phyloP scores from a whole-genome alignment of 176 grass and related monocot species.

The Oryza brachyantha region DNA sequence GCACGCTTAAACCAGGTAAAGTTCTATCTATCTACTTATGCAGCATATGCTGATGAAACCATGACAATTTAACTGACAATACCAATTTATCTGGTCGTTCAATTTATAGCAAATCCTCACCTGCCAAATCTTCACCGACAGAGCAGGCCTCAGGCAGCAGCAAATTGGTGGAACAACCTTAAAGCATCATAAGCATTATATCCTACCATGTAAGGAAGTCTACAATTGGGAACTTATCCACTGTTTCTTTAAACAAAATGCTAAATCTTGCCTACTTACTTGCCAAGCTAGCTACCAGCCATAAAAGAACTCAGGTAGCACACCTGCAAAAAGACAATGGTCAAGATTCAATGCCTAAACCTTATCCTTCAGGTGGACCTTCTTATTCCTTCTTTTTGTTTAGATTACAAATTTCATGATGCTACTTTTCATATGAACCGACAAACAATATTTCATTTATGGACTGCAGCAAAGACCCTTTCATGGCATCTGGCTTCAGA shows the following conservation, averaged over 20 bases:
- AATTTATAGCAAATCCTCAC: slow-evolving; percentile 58
- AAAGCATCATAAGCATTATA: slow-evolving; percentile 95
- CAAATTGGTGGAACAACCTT: slow-evolving; percentile 40
- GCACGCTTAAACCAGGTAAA: slow-evolving; percentile 72
- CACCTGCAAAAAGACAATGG: slow-evolving; percentile 41
- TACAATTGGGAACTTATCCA: background rate
- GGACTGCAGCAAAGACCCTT: slow-evolving; percentile 85
- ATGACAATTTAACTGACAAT: slow-evolving; percentile 2
- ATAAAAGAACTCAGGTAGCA: slow-evolving; percentile 39
- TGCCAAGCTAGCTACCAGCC: slow-evolving; percentile 49
- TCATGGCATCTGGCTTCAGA: slow-evolving; percentile 91
- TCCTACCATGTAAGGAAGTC: slow-evolving; percentile 72
- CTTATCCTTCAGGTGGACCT: slow-evolving; percentile 61
- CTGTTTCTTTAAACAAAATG: background rate
- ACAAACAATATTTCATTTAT: background rate
- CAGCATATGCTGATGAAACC: background rate
- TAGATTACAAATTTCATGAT: slow-evolving; percentile 4
- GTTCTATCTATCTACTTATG: background rate
- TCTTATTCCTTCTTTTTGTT: slow-evolving; percentile 12
- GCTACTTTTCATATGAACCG: slow-evolving; percentile 2
- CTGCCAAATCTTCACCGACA: slow-evolving; percentile 72
- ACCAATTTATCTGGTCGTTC: background rate
- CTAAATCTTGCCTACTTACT: slow-evolving; percentile 18
- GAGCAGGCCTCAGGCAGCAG: slow-evolving; percentile 83
- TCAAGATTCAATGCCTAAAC: slow-evolving; percentile 50